phyloP scores from a whole-genome alignment of 2,329 filamentous ascomycete species.

The Chalara sp. region DNA sequence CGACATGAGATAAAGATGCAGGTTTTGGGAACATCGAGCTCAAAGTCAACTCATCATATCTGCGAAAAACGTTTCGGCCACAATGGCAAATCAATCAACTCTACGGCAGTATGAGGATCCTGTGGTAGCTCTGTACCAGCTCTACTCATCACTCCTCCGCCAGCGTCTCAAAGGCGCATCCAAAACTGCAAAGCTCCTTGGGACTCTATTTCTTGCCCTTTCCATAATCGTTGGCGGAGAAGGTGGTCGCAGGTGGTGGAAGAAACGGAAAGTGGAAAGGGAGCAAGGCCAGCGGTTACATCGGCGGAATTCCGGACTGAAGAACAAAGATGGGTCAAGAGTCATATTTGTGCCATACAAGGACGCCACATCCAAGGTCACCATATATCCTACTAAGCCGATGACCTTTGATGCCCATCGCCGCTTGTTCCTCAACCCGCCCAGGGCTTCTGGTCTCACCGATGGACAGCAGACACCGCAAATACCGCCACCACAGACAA shows the following conservation, averaged over 20 bases:
- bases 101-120: conserved; percentile 64
- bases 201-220: conserved; percentile 66
- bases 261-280: conserved; percentile 64
- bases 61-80: no score
- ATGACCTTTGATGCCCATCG: conserved; percentile 96
- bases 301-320: conserved; percentile 84
- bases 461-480: conserved; percentile 54
- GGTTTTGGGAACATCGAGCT: no score
- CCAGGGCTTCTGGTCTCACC: conserved; percentile 69
- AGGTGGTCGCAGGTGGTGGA: conserved; percentile 74
- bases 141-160: conserved; percentile 47
- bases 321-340: conserved; percentile 89
- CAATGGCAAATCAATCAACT: conserved; percentile 85
- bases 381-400: conserved; percentile 81
- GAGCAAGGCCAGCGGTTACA: conserved; percentile 78
- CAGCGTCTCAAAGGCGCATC: conserved; percentile 57
- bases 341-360: conserved; percentile 95
- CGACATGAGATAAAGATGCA: no score
- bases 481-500: conserved; percentile 83
- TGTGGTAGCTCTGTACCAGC: conserved; percentile 55
- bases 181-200: conserved; percentile 64
- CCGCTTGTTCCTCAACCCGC: conserved; percentile 85
- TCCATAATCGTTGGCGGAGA: conserved; percentile 75
- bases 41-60: no score
- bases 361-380: conserved; percentile 80